Percentiles rank a stretch among this genome's conserved stretches.
phyloP scores from a whole-genome alignment of 768 basidiomycete genomes.

The Mrakia gelida region DNA sequence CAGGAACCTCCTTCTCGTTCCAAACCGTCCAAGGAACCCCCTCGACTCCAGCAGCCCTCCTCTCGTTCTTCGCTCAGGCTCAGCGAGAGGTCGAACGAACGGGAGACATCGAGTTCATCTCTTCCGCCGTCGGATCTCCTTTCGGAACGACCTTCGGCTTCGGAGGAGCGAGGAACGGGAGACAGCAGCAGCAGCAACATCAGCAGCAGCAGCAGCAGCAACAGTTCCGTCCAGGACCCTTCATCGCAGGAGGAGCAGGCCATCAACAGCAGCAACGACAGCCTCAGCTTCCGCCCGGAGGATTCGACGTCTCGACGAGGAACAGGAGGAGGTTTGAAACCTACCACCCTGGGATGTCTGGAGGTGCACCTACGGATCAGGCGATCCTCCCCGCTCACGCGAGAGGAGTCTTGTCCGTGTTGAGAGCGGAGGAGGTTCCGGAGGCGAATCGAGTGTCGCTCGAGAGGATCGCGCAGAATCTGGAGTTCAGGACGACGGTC shows the following conservation, averaged over 20 bases:
- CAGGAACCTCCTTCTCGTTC: conserved; percentile 1
- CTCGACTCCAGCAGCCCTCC: conserved; percentile 3
- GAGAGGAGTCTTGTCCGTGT: background rate
- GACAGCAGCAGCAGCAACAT: background rate
- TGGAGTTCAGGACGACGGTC: conserved; percentile 20
- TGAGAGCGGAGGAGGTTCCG: background rate
- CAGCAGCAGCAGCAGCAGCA: background rate
- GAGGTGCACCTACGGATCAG: background rate
- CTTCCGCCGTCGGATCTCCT: background rate
- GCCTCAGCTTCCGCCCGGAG: too few relatives aligned
- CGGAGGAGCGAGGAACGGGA: background rate
- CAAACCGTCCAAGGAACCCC: background rate
- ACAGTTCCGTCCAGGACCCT: background rate
- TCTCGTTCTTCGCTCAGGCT: conserved; percentile 9
- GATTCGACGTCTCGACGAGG: background rate
- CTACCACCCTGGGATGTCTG: background rate
- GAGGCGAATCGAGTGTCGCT: conserved; percentile 13
- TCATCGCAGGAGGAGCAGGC: background rate
- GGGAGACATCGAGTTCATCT: background rate
- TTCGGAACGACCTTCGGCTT: background rate
- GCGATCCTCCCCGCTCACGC: background rate
- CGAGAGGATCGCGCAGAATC: background rate
- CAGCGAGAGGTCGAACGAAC: background rate
- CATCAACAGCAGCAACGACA: background rate
- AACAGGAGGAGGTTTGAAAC: background rate